These are phyloP conservation scores for Backusella tuberculispora DNA, from an alignment of 192 early-diverging fungal genomes.

Conservation along the genomic window DNA sequence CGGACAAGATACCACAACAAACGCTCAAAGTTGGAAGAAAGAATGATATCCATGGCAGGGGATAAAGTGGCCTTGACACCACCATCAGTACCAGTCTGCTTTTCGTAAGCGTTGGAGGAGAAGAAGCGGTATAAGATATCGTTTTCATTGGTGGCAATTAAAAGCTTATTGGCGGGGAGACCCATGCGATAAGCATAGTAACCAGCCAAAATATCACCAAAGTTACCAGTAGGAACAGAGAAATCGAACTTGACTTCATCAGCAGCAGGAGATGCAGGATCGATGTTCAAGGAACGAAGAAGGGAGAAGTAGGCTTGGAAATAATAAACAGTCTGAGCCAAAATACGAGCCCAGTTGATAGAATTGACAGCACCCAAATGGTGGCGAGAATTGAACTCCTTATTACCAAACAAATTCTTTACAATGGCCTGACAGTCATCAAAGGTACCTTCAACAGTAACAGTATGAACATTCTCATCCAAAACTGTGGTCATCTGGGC, in stretches of 20 bases:
- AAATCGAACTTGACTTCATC: slow-evolving; percentile 61
- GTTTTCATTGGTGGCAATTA: slow-evolving; percentile 96
- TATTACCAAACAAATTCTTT: slow-evolving; percentile 86
- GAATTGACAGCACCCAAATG: slow-evolving; percentile 96
- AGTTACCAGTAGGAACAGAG: slow-evolving; percentile 97
- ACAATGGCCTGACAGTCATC: slow-evolving; percentile 98
- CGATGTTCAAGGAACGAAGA: slow-evolving; percentile 51
- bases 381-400: slow-evolving; percentile 72
- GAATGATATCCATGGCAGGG: slow-evolving; percentile 98
- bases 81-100: slow-evolving; percentile 58
- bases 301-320: slow-evolving; percentile 87
- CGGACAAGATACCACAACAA: slow-evolving; percentile 89
- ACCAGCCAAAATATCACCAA: slow-evolving; percentile 94
- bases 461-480: slow-evolving; percentile 91
- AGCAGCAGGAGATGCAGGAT: slow-evolving; percentile 45
- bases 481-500: slow-evolving; percentile 98
- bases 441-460: slow-evolving; percentile 94
- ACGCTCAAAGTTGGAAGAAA: slow-evolving; percentile 98
- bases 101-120: slow-evolving; percentile 81
- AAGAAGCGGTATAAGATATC: slow-evolving; percentile 98
- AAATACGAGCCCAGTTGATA: slow-evolving; percentile 98
- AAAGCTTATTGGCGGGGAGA: slow-evolving; percentile 79
- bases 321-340: slow-evolving; percentile 96
- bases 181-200: slow-evolving; percentile 92
- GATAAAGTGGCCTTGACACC: slow-evolving; percentile 77